phyloP scores from a whole-genome alignment of 1,284 basidiomycete genomes.

The Chalciporus sp. region DNA sequence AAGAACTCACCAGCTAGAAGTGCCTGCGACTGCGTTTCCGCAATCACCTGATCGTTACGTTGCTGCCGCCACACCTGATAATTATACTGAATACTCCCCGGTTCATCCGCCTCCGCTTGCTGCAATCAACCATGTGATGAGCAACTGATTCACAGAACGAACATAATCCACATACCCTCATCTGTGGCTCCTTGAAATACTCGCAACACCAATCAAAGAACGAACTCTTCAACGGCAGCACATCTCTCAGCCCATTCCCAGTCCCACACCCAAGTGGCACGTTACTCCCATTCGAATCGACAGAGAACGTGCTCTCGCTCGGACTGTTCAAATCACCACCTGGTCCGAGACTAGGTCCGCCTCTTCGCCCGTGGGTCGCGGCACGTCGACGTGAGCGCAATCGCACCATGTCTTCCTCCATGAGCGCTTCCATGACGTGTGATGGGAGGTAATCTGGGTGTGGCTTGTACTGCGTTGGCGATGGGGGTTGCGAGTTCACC shows the following conservation, averaged over 20 bases:
- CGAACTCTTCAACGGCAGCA: slow-evolving; percentile 85
- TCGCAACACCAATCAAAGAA: slow-evolving; percentile 98
- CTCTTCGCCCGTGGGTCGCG: slow-evolving; percentile 40
- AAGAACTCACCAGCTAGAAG: slow-evolving; percentile 68
- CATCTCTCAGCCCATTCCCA: slow-evolving; percentile 68
- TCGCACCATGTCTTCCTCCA: slow-evolving; percentile 90
- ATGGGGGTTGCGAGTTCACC: slow-evolving; percentile 32
- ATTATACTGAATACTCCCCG: slow-evolving; percentile 92
- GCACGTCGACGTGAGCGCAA: slow-evolving; percentile 67
- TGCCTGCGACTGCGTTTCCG: slow-evolving; percentile 74
- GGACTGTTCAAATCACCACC: slow-evolving; percentile 55
- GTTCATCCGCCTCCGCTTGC: slow-evolving; percentile 95
- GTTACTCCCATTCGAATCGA: slow-evolving; percentile 62
- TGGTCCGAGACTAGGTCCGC: slow-evolving; percentile 21
- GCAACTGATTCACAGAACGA: slow-evolving; percentile 7
- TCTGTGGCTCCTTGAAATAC: slow-evolving; percentile 98
- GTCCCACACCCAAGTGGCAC: slow-evolving; percentile 74
- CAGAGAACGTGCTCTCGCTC: slow-evolving; percentile 72
- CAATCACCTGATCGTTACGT: slow-evolving; percentile 81
- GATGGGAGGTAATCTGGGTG: slow-evolving; percentile 62
- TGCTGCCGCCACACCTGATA: slow-evolving; percentile 95
- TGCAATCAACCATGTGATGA: slow-evolving; percentile 33
- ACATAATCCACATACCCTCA: slow-evolving; percentile 69
- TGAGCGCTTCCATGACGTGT: slow-evolving; percentile 83
- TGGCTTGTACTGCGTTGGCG: slow-evolving; percentile 33